Base-by-base conservation (phyloP, 257 asterid genomes). In the Dorcoceras hygrometricum region DNA sequence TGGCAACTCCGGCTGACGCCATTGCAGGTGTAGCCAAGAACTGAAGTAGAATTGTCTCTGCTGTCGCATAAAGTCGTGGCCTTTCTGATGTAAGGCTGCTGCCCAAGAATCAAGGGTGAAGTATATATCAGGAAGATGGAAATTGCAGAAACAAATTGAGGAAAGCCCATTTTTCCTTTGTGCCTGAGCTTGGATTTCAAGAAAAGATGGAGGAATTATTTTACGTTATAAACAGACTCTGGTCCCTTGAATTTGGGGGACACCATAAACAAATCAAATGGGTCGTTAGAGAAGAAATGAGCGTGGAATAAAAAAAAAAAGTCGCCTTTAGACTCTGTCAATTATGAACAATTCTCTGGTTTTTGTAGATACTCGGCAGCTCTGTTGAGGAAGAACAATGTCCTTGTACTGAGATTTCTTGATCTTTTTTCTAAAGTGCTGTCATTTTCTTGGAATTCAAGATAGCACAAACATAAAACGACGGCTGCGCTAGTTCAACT, bases 21-120 rank as follows among this genome's bases (percentile, higher is more conserved):
- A 65, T 93, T 93, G 81, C 98, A 90, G 59, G 72, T 57, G 72
- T 93, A 93, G 34, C 98, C 97, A 20, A 86, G 83, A 60, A 61
- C 85, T 28, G 97, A 76, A 24, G 81, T 71, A 5, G 95, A 72
- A 51, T 68, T 70, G 31, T 79, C 74, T 18, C 51, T 39, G 78
- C 4, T 27, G 61, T 5, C 36, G 69, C 92, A 86, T 18, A 0
- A 6, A 19, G 75, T 62, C 2, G 69, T 59, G 11, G 57, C 77
- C 7, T 16, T 22, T 28, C 85, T 1, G 46, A 77, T 80, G 71
- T 92, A 92, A 10, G 91, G 91, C 79, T 92, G 98, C 69, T 92
- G 96, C 57, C 82, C 78, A 32, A 71, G 74, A 32, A 81, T 76
- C 43, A 61, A 31, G 19, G 81, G 79, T 46, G 73, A 57, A 23